A percentile compares a stretch with the other conserved stretches of the same genome.
phyloP scores from a whole-genome alignment of 371 early-diverging fungal species.

The Phascolomyces articulosus region DNA sequence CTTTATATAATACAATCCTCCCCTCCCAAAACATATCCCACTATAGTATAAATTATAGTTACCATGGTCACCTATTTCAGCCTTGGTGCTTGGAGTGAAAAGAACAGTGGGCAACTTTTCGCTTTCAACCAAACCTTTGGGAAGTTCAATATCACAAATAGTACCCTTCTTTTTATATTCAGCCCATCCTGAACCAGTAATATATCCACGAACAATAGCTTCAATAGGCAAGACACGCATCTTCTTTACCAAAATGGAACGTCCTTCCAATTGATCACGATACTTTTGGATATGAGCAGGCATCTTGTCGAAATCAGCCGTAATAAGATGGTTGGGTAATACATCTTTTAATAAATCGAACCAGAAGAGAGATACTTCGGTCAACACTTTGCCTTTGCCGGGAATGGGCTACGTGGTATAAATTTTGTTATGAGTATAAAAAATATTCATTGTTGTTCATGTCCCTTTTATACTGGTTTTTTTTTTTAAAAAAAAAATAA shows the following conservation, averaged over 20 bases:
- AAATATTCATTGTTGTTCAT: no score
- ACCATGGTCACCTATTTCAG: slow-evolving; percentile 96
- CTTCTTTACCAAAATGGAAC: slow-evolving; percentile 91
- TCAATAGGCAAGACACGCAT: slow-evolving; percentile 95
- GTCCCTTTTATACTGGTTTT: background rate
- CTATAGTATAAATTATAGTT: no score
- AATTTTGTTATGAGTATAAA: no score
- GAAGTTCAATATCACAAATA: slow-evolving; percentile 89
- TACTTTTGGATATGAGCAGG: slow-evolving; percentile 86
- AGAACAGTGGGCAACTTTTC: slow-evolving; percentile 82
- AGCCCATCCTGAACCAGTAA: slow-evolving; percentile 95
- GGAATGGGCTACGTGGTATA: slow-evolving; percentile 93
- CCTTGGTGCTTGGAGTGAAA: slow-evolving; percentile 98
- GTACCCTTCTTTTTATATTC: slow-evolving; percentile 94
- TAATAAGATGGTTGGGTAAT: slow-evolving; percentile 93
- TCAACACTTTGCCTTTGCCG: slow-evolving; percentile 95
- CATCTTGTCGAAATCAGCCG: slow-evolving; percentile 92
- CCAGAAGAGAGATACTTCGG: slow-evolving; percentile 94
- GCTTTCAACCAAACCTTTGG: slow-evolving; percentile 81
- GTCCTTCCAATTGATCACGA: slow-evolving; percentile 83
- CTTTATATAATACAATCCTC: no score
- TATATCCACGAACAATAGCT: slow-evolving; percentile 97
- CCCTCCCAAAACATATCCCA: no score
- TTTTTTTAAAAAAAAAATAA: background rate
- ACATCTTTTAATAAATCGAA: slow-evolving; percentile 86